phyloP scores from a whole-genome alignment of 2,329 filamentous ascomycete genomes.

The Colletotrichum sp. region DNA sequence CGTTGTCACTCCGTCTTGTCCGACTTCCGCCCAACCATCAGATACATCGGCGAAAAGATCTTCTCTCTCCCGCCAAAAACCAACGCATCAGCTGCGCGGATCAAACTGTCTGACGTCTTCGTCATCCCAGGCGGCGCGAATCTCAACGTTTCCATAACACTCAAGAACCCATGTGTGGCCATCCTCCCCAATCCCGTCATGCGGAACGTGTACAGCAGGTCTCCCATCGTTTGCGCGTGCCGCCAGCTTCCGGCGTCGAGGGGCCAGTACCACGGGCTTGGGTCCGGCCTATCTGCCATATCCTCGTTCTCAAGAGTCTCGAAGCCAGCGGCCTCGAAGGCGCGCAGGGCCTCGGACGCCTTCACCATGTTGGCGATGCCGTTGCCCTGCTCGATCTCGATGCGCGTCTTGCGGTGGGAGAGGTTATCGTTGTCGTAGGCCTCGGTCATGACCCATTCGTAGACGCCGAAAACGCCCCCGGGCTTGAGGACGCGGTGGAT shows the following conservation, averaged over 20 bases:
- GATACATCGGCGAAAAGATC: constrained; percentile 94
- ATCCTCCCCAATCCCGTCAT: constrained; percentile 83
- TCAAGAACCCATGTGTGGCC: constrained; percentile 74
- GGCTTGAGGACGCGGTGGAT: constrained; percentile 97
- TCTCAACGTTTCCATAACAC: constrained; percentile 71
- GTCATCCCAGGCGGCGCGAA: constrained; percentile 79
- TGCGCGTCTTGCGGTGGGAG: constrained; percentile 85
- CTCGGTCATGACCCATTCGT: constrained; percentile 99
- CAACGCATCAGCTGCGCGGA: constrained; percentile 76
- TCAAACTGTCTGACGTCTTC: constrained; percentile 87
- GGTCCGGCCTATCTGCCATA: constrained; percentile 77
- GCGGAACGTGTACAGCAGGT: constrained; percentile 77
- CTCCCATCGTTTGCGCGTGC: constrained; percentile 75
- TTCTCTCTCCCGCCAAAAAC: constrained; percentile 84
- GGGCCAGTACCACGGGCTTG: constrained; percentile 89
- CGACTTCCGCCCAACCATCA: constrained; percentile 89
- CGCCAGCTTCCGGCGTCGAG: constrained; percentile 75
- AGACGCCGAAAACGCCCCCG: constrained; percentile 93
- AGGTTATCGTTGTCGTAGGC: constrained; percentile 89
- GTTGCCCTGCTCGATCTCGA: constrained; percentile 94
- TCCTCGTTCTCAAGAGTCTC: constrained; percentile 85
- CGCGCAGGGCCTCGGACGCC: constrained; percentile 78
- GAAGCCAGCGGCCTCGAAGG: constrained; percentile 89
- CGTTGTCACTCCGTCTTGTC: constrained; percentile 26
- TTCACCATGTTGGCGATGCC: constrained; percentile 98